Base-by-base conservation (phyloP, 345 rosid species). In the Hibiscus tridactylites region DNA sequence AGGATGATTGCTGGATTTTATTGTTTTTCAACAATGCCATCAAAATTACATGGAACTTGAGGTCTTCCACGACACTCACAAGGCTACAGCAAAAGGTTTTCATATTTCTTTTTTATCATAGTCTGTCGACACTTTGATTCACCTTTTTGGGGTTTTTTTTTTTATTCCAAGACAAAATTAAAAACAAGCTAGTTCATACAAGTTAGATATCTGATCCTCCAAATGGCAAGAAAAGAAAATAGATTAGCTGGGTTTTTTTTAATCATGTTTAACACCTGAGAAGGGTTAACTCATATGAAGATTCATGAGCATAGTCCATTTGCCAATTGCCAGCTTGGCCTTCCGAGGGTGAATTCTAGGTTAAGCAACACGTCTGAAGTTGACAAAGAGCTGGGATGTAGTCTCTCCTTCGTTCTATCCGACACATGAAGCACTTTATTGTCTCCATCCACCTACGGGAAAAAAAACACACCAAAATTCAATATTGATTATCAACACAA, bases 271-370 rank as follows among this genome's bases (percentile, higher is more conserved):
- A 89, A 78, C 96, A 89, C 71, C 82, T 86, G 78, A 90, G 88
- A 77, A 86, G 88, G 69, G 95, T 83, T 61, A 83, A 39, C 71
- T 91, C 93, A 19, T 74, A 84, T 42, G 88, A 79, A 47, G 93
- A 68, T 60, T 93, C 90, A 19, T 44, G 76, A 52, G 61, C 78
- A 64, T 60, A 70, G 72, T 88, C 85, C 84, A 78, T 75, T 59
- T 82, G 82, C 85, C 84, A 78, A 74, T 59, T 82, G 82, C 96
- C 92, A 89, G 79, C 81, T 88, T 61, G 97, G 87, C 68, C 93
- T 82, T 66, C 98, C 97, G 57, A 94, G 96, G 3, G 93, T 94
- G 82, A 94, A 85, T 75, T 94, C 96, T 77, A 91, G 89, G 80
- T 86, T 85, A 42, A 92, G 82, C 73, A 85, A 78, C 83, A 79